Evolutionary conservation across 768 basidiomycete species (phyloP).

Genomic region (Lentinula lateritia): DNA sequence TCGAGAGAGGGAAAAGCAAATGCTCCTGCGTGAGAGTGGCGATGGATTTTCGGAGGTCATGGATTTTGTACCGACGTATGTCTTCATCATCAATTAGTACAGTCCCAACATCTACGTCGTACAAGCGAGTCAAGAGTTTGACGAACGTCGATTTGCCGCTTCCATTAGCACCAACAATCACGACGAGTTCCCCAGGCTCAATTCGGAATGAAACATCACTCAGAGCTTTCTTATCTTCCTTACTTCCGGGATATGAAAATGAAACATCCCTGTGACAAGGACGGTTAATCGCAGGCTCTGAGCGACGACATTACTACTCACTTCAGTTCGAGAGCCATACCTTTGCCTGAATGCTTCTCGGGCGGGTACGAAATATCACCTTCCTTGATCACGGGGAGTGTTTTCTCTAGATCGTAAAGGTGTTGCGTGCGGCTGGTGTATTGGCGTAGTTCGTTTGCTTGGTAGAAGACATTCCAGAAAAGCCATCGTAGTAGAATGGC

Average conservation of each 20-base stretch:
- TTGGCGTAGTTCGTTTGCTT: not conserved
- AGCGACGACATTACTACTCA: not conserved
- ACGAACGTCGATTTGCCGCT: conserved; percentile 50
- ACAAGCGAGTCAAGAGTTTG: conserved; percentile 44
- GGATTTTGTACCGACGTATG: conserved; percentile 28
- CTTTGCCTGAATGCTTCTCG: not conserved
- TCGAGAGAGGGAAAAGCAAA: conserved; percentile 39
- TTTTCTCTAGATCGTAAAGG: conserved; percentile 2
- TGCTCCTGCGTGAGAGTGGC: conserved; percentile 47
- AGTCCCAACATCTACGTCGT: conserved; percentile 37
- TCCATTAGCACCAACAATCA: conserved; percentile 56
- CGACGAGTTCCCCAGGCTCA: conserved; percentile 40
- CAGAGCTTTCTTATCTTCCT: conserved; percentile 28
- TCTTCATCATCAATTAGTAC: conserved; percentile 38
- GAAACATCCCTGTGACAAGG: conserved; percentile 36
- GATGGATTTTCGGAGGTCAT: conserved; percentile 37
- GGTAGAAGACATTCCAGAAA: conserved; percentile 2
- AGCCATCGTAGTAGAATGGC: not conserved
- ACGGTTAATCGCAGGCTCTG: not conserved
- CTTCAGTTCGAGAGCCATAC: conserved; percentile 1
- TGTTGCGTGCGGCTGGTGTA: conserved; percentile 2
- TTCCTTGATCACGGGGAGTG: not conserved
- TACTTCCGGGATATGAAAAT: conserved; percentile 47
- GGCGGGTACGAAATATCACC: conserved; percentile 1
- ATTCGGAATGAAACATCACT: conserved; percentile 37